Evolutionary conservation across 139 green algal genomes (phyloP), one percentile per base, ranked within the genome.

Genomic region (Chlamydomonas incerta): DNA sequence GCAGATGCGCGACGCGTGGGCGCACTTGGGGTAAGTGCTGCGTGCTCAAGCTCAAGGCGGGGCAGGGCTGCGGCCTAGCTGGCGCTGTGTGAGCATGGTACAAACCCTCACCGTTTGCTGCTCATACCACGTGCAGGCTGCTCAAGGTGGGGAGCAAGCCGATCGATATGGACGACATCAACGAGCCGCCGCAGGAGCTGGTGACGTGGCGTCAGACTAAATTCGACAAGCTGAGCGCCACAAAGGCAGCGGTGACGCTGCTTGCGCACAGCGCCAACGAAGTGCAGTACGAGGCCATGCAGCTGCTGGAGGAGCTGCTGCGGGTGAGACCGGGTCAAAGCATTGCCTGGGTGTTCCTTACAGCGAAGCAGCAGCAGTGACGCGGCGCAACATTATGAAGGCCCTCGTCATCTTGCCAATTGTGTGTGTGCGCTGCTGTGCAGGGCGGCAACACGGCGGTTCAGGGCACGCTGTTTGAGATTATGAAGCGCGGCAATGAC

Each of bases 161-260:
- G 47, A 47, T 85, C 50, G 57, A n/a, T 1, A 31, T 85, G 67
- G 35, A n/a, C 1, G 50, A 79, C 18, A 70, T 33, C 47, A 8
- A 66, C 11, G 37, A 57, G 23, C 50, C 67, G 46, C 33, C 80
- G 4, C 34, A 52, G n/a, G 58, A 34, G 35, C 46, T 82, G 52
- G 46, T 77, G 31, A 28, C 0, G 3, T 89, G 85, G 85, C 60
- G 70, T 33, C 85, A 87, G 71, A 11, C 34, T 68, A 89, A 89
- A 55, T 89, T 72, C 85, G 75, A 89, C 79, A 50, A 62, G 77
- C 69, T 89, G 77, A 79, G 85, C n/a, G 75, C 71, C 60, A 89
- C 85, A 1, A 46, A 63, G 35, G 79, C 75, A 18, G 85, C 85
- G 17, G 62, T 87, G 31, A 55, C 72, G 62, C 46, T 89, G 85